Conservation (phyloP, 371 early-diverging fungal species). For the Synchytrium microbalum region DNA sequence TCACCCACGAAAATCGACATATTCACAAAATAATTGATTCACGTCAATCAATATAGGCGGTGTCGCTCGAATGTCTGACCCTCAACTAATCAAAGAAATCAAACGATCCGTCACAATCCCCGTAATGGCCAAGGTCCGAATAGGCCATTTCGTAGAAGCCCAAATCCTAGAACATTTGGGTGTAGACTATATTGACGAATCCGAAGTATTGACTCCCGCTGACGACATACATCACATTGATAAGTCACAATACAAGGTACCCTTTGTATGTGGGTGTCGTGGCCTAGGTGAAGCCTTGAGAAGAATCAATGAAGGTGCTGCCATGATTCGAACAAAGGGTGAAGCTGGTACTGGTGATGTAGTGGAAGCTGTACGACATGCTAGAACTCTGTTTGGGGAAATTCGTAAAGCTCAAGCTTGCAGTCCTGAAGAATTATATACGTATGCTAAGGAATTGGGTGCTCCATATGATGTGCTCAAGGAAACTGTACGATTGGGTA, state of each 20-base stretch:
- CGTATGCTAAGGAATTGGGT: constrained; percentile 89
- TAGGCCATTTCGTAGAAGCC: constrained; percentile 98
- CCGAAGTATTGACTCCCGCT: constrained; percentile 92
- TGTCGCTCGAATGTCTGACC: constrained; percentile 97
- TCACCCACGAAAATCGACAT: no score
- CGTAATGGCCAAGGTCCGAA: constrained; percentile 97
- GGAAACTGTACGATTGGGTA: constrained; percentile 79
- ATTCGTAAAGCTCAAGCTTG: constrained; percentile 58
- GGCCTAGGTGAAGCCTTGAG: constrained; percentile 95
- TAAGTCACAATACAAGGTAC: constrained; percentile 86
- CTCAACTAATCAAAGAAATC: constrained; percentile 94
- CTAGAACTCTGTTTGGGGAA: constrained; percentile 74
- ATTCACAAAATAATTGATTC: no score
- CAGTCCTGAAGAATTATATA: constrained; percentile 48
- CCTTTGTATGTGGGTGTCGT: constrained; percentile 93
- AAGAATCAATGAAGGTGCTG: constrained; percentile 93
- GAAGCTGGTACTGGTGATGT: constrained; percentile 97
- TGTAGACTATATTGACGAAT: constrained; percentile 95
- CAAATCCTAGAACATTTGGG: constrained; percentile 86
- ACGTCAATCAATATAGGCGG: no score
- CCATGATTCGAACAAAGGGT: constrained; percentile 97
- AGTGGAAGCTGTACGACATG: constrained; percentile 93
- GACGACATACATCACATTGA: constrained; percentile 89
- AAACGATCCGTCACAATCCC: constrained; percentile 92
- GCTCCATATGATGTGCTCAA: constrained; percentile 83